A percentile compares a stretch with the other conserved stretches of the same genome.
phyloP scores from a whole-genome alignment of 208 protist species.

The Strigomonas oncopelti region DNA sequence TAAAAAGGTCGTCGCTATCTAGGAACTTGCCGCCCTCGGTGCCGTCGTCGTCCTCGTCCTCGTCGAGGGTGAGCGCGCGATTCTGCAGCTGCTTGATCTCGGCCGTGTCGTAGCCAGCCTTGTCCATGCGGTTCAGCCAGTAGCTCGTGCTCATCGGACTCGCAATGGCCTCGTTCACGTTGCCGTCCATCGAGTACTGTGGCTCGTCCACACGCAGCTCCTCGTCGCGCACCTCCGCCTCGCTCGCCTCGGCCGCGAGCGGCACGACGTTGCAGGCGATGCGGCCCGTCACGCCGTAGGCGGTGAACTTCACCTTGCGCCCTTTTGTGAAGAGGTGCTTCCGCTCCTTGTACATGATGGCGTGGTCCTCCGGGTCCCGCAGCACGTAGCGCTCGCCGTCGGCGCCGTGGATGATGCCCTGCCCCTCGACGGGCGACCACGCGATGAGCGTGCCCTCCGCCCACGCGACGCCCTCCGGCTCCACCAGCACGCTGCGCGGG shows the following conservation, averaged over 20 bases:
- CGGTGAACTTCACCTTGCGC: constrained; percentile 65
- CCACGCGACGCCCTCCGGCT: constrained; percentile 45
- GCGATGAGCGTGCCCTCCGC: constrained; percentile 60
- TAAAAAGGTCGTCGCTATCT: constrained; percentile 83
- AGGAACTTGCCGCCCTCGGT: constrained; percentile 53
- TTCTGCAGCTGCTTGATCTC: constrained; percentile 80
- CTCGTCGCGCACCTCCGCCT: constrained; percentile 37
- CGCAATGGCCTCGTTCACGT: constrained; percentile 76
- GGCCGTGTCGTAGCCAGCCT: constrained; percentile 73
- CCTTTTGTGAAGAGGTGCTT: constrained; percentile 57
- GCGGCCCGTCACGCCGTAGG: constrained; percentile 53
- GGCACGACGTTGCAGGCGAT: constrained; percentile 71
- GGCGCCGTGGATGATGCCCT: constrained; percentile 79
- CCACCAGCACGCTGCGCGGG: constrained; percentile 19
- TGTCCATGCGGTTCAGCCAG: constrained; percentile 83
- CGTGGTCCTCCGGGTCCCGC: constrained; percentile 67
- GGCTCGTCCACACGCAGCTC: constrained; percentile 49
- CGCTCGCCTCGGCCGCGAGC: constrained; percentile 57
- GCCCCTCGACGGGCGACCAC: constrained; percentile 68
- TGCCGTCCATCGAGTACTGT: constrained; percentile 54
- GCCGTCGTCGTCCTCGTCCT: constrained; percentile 63
- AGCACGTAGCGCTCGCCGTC: constrained; percentile 76
- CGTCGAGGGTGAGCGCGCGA: constrained; percentile 55
- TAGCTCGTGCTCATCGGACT: constrained; percentile 85
- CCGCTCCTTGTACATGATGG: constrained; percentile 48